phyloP scores from a whole-genome alignment of 305 asterid species.

The Fraxinus nigra region DNA sequence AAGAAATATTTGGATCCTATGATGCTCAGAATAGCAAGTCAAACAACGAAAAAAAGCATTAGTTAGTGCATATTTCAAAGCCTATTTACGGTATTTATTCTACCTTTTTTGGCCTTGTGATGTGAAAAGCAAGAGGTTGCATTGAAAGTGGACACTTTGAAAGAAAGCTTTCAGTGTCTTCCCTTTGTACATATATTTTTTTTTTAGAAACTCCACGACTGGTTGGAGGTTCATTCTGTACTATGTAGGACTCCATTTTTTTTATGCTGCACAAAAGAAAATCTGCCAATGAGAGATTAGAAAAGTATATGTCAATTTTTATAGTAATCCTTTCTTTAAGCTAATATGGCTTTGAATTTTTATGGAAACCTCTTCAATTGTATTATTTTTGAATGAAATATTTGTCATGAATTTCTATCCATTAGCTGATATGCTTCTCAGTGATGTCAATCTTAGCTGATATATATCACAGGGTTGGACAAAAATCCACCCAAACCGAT shows the following conservation, averaged over 20 bases:
- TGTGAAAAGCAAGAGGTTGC: neutral
- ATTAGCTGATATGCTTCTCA: neutral
- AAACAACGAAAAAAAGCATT: neutral
- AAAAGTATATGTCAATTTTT: neutral
- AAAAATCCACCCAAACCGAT: no score
- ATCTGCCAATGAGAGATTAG: neutral
- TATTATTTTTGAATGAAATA: neutral
- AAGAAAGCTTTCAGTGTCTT: neutral
- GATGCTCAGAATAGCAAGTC: slow-evolving; percentile 17
- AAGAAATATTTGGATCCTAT: slow-evolving; percentile 35
- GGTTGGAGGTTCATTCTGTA: neutral
- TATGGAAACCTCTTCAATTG: neutral
- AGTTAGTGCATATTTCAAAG: neutral
- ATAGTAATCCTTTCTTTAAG: neutral
- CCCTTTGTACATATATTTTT: neutral
- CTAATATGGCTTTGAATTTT: neutral
- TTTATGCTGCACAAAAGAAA: neutral
- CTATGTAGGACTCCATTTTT: neutral
- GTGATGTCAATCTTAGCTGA: neutral
- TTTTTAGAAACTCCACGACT: neutral
- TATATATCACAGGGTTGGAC: no score
- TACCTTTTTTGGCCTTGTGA: neutral
- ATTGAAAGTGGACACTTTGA: neutral
- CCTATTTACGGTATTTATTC: neutral
- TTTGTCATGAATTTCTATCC: neutral